Conservation (phyloP, 176 grass and related monocot genomes). For the Oryza glaberrima region DNA sequence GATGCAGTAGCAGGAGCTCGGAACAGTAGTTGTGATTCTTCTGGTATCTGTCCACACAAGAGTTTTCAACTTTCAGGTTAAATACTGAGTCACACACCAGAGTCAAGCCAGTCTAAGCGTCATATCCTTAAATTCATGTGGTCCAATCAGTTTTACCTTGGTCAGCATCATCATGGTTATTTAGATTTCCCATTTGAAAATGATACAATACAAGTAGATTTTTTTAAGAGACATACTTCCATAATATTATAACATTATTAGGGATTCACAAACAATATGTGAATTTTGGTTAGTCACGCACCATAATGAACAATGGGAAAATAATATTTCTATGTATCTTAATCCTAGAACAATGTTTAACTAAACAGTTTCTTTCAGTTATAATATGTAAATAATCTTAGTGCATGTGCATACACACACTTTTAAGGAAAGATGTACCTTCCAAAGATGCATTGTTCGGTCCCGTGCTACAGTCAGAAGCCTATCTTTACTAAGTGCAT, state of each 20-base stretch:
- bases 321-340: background rate
- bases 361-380: background rate
- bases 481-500: slow-evolving; percentile 77
- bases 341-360: background rate
- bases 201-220: background rate
- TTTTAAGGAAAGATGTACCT: slow-evolving; percentile 49
- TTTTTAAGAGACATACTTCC: background rate
- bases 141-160: background rate
- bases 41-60: slow-evolving; percentile 62
- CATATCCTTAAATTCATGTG: background rate
- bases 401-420: background rate
- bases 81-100: background rate
- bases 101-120: background rate
- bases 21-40: slow-evolving; percentile 86
- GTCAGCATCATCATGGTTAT: background rate
- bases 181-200: background rate
- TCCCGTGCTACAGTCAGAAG: slow-evolving; percentile 78
- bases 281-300: background rate
- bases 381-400: background rate
- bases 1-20: slow-evolving; percentile 73
- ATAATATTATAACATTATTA: background rate
- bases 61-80: background rate
- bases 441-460: slow-evolving; percentile 89
- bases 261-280: background rate
- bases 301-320: background rate